These are phyloP conservation scores for Oryza glaberrima DNA, from an alignment of 176 grass and related monocot genomes.

Conservation along the genomic window DNA sequence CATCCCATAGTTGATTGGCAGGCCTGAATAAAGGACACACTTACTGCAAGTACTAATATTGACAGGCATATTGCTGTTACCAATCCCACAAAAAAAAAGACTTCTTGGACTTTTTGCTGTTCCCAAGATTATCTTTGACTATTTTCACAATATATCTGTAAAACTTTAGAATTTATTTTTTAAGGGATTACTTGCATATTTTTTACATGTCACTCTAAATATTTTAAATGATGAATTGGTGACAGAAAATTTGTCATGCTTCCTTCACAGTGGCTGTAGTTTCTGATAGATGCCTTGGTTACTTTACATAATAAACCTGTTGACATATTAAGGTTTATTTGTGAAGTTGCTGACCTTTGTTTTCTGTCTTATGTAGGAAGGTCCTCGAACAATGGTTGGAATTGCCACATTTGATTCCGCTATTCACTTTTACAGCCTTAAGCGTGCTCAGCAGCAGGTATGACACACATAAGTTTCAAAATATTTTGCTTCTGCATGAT, in stretches of 20 bases:
- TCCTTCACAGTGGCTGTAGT: neutral
- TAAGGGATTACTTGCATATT: neutral
- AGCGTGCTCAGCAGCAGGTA: slow-evolving; percentile 83
- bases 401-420: slow-evolving; percentile 86
- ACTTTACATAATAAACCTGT: neutral
- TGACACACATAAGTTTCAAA: neutral
- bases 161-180: neutral
- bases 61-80: neutral
- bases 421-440: slow-evolving; percentile 94
- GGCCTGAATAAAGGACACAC: neutral
- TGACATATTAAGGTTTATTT: neutral
- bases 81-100: neutral
- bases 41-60: neutral
- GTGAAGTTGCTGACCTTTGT: neutral
- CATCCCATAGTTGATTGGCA: neutral
- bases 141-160: neutral
- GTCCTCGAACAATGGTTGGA: slow-evolving; percentile 79
- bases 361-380: slow-evolving; percentile 64
- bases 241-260: neutral
- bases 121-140: neutral
- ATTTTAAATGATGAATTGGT: neutral
- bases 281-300: neutral
- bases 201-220: neutral
- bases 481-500: slow-evolving; percentile 17
- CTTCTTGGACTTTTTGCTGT: neutral